Base-by-base conservation (phyloP, 768 basidiomycete genomes). In the Pisolithus tinctorius region DNA sequence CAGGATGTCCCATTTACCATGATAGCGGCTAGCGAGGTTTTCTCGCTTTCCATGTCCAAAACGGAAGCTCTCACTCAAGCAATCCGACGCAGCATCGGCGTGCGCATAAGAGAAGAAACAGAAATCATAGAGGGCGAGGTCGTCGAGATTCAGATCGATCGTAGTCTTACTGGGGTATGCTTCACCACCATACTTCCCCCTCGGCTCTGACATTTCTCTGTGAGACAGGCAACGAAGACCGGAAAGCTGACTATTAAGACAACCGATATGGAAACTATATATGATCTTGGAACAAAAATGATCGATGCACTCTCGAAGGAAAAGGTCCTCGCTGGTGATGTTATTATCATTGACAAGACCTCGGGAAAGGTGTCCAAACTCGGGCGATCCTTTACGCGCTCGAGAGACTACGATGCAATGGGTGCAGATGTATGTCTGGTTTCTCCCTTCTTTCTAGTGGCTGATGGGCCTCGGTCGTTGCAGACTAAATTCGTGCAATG, bases 261-360 rank as follows among this genome's bases (percentile, higher is more conserved):
- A 13, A 96, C 93, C 2, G 95, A 98, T 67, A 98, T 99, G 96
- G 96, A 98, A 73, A 98, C 96, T 4, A 87, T 99, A 30, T 99
- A 99, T 65, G 96, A 99, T 70, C 79, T 98, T 29, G 96, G 96
- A 10, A 91, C 86, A 46, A 99, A 98, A 78, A 98, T 99, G 96
- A 98, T 99, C 45, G 96, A 99, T 58, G 86, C 93, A 4, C 72
- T 99, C 27, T 88, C 92, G 36, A 96, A 97, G 71, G 96, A 98
- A 73, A 98, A 97, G 62, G 93, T 98, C 6, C 78, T 93, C 6
- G 86, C 86, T 0, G 96, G 96, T 25, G 96, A 99, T 61, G 87
- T 99, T 17, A 85, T 99, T 59, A 81, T 90, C 48, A 97, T 99
- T 61, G 96, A 98, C 76, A 98, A 98, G 67, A 92, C 92, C 0